Conservation (phyloP, 2,329 filamentous ascomycete species). For the Thyridium curvatum region DNA sequence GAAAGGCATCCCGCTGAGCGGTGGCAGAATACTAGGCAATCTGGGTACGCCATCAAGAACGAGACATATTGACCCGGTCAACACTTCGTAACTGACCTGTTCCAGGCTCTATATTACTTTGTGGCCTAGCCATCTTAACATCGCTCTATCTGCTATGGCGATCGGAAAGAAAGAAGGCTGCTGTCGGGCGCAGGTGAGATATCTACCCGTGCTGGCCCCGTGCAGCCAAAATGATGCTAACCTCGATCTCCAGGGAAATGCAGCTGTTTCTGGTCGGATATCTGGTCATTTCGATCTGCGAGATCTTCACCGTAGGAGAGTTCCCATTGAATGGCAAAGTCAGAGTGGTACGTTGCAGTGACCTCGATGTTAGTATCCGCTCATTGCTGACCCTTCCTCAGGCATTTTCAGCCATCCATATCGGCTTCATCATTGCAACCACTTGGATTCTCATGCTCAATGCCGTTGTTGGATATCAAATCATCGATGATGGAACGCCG, state of each 20-base stretch:
- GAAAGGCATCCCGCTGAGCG: slow-evolving; percentile 65
- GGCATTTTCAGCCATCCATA: slow-evolving; percentile 85
- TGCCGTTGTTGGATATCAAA: slow-evolving; percentile 84
- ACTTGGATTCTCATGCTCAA: slow-evolving; percentile 91
- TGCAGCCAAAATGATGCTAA: slow-evolving; percentile 14
- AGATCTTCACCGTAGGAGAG: slow-evolving; percentile 91
- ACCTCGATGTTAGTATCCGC: not conserved
- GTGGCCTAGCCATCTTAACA: slow-evolving; percentile 66
- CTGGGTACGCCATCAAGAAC: too few relatives aligned
- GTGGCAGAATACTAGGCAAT: slow-evolving; percentile 66
- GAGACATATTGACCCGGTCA: too few relatives aligned
- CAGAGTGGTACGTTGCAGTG: slow-evolving; percentile 56
- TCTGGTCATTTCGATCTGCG: slow-evolving; percentile 83
- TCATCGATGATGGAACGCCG: slow-evolving; percentile 87
- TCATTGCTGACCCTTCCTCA: slow-evolving; percentile 22
- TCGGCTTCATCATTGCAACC: slow-evolving; percentile 82
- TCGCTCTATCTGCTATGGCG: slow-evolving; percentile 64
- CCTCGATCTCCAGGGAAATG: slow-evolving; percentile 65
- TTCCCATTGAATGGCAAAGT: slow-evolving; percentile 70
- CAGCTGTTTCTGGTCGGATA: slow-evolving; percentile 87
- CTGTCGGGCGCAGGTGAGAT: slow-evolving; percentile 80
- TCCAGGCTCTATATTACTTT: slow-evolving; percentile 79
- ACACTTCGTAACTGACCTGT: slow-evolving; percentile 9
- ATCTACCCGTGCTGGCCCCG: not conserved
- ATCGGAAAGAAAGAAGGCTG: slow-evolving; percentile 86